A percentile compares a stretch with the other conserved stretches of the same genome.
These are phyloP conservation scores for Onygena corvina DNA, from an alignment of 2,329 filamentous ascomycete genomes.

Conservation along the genomic window DNA sequence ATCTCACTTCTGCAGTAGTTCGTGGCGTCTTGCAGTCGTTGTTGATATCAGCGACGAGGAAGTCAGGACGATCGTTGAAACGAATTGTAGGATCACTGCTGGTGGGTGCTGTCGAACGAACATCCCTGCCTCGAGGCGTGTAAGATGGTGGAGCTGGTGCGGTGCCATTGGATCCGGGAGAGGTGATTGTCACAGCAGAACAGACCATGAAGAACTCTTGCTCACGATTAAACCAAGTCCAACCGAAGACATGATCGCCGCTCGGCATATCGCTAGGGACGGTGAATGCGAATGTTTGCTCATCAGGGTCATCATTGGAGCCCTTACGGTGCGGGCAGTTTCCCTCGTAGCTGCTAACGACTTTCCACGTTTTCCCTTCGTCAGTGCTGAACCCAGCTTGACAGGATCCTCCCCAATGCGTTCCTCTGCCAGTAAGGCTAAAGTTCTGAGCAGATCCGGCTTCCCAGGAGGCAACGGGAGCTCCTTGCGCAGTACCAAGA, in stretches of 20 bases:
- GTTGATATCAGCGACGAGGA: slow-evolving; percentile 22
- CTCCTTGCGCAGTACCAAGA: slow-evolving; percentile 34
- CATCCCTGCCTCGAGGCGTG: background rate
- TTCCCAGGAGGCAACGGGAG: slow-evolving; percentile 34
- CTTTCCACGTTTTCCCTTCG: slow-evolving; percentile 34
- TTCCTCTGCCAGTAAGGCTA: slow-evolving; percentile 24
- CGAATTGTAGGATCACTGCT: slow-evolving; percentile 16
- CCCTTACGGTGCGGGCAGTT: slow-evolving; percentile 36
- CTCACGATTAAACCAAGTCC: slow-evolving; percentile 40
- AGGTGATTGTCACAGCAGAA: slow-evolving; percentile 33
- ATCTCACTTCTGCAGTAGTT: slow-evolving; percentile 33
- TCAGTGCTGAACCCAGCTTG: slow-evolving; percentile 38
- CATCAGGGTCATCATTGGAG: slow-evolving; percentile 25
- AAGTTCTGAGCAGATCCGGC: slow-evolving; percentile 34
- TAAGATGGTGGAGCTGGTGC: background rate
- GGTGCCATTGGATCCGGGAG: background rate
- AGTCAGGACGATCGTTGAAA: slow-evolving; percentile 18
- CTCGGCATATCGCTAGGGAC: slow-evolving; percentile 34
- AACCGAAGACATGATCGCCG: slow-evolving; percentile 35
- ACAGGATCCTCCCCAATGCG: slow-evolving; percentile 38
- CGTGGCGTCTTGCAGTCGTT: slow-evolving; percentile 25
- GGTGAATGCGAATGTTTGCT: slow-evolving; percentile 36
- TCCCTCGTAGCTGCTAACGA: slow-evolving; percentile 37
- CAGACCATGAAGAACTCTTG: slow-evolving; percentile 38
- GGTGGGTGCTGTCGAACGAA: slow-evolving; percentile 14